These are phyloP conservation scores for Apiotrichum domesticum DNA, from an alignment of 1,284 basidiomycete genomes.

Conservation along the genomic window DNA sequence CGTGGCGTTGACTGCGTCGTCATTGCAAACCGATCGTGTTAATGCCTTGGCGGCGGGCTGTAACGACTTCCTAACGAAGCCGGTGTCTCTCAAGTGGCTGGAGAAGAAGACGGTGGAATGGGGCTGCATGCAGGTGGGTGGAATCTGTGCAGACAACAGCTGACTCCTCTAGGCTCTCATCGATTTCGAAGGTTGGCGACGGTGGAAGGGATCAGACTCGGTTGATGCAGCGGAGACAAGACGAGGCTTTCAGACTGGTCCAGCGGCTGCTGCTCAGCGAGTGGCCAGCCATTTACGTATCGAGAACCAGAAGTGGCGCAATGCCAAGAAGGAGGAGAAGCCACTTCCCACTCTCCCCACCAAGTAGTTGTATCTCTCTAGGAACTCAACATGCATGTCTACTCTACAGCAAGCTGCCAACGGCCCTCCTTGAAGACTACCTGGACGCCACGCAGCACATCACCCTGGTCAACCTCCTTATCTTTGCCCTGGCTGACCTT, in stretches of 20 bases:
- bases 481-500: slow-evolving; percentile 27
- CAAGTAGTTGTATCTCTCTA: slow-evolving; percentile 9
- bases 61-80: slow-evolving; percentile 98
- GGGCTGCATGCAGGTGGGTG: slow-evolving; percentile 55
- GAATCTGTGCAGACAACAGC: background rate
- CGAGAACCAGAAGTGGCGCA: slow-evolving; percentile 26
- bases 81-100: slow-evolving; percentile 89
- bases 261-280: slow-evolving; percentile 38
- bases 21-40: slow-evolving; percentile 85
- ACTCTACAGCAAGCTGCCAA: slow-evolving; percentile 23
- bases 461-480: slow-evolving; percentile 22
- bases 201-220: slow-evolving; percentile 41
- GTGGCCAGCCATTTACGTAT: slow-evolving; percentile 39
- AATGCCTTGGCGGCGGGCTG: slow-evolving; percentile 94
- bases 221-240: slow-evolving; percentile 28
- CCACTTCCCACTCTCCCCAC: slow-evolving; percentile 19
- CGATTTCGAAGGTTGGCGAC: slow-evolving; percentile 48
- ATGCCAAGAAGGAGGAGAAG: slow-evolving; percentile 10
- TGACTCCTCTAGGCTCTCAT: slow-evolving; percentile 41
- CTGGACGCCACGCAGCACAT: slow-evolving; percentile 28
- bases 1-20: slow-evolving; percentile 94
- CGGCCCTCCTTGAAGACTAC: slow-evolving; percentile 28
- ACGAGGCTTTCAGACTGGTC: slow-evolving; percentile 37
- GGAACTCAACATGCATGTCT: slow-evolving; percentile 14
- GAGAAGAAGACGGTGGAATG: slow-evolving; percentile 99